These are phyloP conservation scores for Coccinonectria pachysandricola DNA, from an alignment of 2,329 filamentous ascomycete species.

Conservation along the genomic window DNA sequence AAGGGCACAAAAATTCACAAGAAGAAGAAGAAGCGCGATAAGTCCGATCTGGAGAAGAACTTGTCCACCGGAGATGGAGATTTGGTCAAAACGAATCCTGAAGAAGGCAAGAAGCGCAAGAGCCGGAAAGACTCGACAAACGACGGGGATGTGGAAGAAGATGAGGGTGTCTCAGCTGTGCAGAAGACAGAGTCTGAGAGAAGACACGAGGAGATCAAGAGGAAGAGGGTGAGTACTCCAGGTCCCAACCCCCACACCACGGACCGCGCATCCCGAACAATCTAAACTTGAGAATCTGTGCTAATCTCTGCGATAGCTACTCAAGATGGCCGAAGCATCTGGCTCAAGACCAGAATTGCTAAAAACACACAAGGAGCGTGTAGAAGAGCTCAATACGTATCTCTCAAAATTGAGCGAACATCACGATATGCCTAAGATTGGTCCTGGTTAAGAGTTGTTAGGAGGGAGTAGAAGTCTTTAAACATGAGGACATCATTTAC, in stretches of 20 bases:
- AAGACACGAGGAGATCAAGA: conserved; percentile 68
- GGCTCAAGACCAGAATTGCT: conserved; percentile 60
- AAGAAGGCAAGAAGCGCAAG: conserved; percentile 14
- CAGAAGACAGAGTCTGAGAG: conserved; percentile 78
- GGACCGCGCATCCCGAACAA: conserved; percentile 2
- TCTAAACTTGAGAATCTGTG: no score
- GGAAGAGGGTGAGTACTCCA: conserved; percentile 57
- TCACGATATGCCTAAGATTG: conserved; percentile 82
- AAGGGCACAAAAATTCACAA: conserved; percentile 63
- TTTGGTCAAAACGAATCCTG: conserved; percentile 12
- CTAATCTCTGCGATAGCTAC: conserved; percentile 54
- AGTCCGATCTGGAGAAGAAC: conserved; percentile 37
- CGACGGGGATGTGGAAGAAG: conserved; percentile 22
- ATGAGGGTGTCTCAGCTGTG: conserved; percentile 20
- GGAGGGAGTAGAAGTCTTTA: no score
- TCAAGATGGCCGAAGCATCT: conserved; percentile 60
- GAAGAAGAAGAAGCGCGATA: conserved; percentile 51
- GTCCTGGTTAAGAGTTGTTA: conserved; percentile 46
- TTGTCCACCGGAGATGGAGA: conserved; percentile 24
- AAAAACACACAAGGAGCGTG: conserved; percentile 94
- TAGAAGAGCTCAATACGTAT: conserved; percentile 92
- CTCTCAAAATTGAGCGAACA: conserved; percentile 88
- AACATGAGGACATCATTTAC: no score
- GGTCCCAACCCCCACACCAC: background rate
- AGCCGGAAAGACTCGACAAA: conserved; percentile 20